These are phyloP conservation scores for Heterobasidion occidentale DNA, from an alignment of 1,284 basidiomycete genomes.

Conservation along the genomic window DNA sequence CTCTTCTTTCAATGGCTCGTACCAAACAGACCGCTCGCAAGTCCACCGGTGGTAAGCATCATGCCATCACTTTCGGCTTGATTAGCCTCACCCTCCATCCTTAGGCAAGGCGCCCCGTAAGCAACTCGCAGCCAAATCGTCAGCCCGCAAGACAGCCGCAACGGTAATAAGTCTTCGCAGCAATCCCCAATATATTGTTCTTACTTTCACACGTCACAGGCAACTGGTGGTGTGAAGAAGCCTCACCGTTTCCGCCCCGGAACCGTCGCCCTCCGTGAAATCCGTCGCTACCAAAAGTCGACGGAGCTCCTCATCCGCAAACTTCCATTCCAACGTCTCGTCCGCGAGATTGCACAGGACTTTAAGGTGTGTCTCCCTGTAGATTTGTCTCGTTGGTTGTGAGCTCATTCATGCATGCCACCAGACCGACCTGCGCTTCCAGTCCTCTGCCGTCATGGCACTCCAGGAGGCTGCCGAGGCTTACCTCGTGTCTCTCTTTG, in stretches of 20 bases:
- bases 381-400: slow-evolving; percentile 3
- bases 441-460: slow-evolving; percentile 86
- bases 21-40: slow-evolving; percentile 82
- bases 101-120: slow-evolving; percentile 80
- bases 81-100: slow-evolving; percentile 1
- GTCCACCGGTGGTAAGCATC: slow-evolving; percentile 65
- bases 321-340: slow-evolving; percentile 88
- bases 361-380: slow-evolving; percentile 59
- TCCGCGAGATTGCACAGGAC: slow-evolving; percentile 89
- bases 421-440: slow-evolving; percentile 84
- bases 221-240: slow-evolving; percentile 91
- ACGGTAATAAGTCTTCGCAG: slow-evolving; percentile 26
- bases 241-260: slow-evolving; percentile 95
- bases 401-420: slow-evolving; percentile 7
- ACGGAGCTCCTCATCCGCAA: slow-evolving; percentile 91
- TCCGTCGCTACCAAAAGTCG: slow-evolving; percentile 94
- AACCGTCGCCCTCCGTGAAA: slow-evolving; percentile 96
- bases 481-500: slow-evolving; percentile 86
- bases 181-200: neutral
- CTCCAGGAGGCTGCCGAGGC: slow-evolving; percentile 89
- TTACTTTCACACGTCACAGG: neutral
- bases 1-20: slow-evolving; percentile 32
- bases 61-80: neutral
- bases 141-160: slow-evolving; percentile 53
- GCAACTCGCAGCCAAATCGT: slow-evolving; percentile 84